Percentiles rank a stretch among this genome's conserved stretches.
phyloP scores from a whole-genome alignment of 2,329 filamentous ascomycete genomes.

The Hypocreales sp. region DNA sequence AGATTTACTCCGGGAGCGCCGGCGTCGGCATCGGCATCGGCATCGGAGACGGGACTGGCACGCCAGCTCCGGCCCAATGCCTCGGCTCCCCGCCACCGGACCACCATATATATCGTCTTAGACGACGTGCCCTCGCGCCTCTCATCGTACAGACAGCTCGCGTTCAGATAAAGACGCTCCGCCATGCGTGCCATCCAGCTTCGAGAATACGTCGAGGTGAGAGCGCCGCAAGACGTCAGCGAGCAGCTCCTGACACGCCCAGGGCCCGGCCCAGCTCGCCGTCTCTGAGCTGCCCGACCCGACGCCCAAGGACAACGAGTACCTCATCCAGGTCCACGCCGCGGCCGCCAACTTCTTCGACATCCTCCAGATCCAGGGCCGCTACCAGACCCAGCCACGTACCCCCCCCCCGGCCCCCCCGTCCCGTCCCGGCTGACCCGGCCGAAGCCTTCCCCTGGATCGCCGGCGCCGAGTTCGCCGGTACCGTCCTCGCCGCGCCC shows the following conservation, averaged over 20 bases:
- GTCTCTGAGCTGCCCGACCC: slow-evolving; percentile 65
- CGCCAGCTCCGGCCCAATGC: no score
- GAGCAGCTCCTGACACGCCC: neutral
- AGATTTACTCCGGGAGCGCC: no score
- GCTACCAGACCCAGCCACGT: slow-evolving; percentile 85
- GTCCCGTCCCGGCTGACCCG: neutral
- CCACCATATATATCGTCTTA: no score
- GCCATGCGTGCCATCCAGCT: neutral
- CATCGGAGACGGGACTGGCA: no score
- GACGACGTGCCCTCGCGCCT: no score
- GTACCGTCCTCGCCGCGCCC: slow-evolving; percentile 55
- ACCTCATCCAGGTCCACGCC: slow-evolving; percentile 75
- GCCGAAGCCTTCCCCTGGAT: slow-evolving; percentile 62
- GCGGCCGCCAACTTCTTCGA: slow-evolving; percentile 95
- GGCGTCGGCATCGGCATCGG: no score
- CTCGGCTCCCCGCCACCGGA: no score
- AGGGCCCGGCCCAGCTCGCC: slow-evolving; percentile 67
- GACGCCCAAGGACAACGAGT: slow-evolving; percentile 54
- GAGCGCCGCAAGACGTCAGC: slow-evolving; percentile 1
- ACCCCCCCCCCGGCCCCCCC: slow-evolving; percentile 7
- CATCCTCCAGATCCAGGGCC: slow-evolving; percentile 83
- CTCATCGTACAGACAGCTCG: no score
- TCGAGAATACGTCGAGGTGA: neutral
- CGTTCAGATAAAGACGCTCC: neutral
- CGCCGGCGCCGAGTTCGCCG: slow-evolving; percentile 75